phyloP scores from a whole-genome alignment of 2,329 filamentous ascomycete species.

The Aspergillus pseudoglaucus region DNA sequence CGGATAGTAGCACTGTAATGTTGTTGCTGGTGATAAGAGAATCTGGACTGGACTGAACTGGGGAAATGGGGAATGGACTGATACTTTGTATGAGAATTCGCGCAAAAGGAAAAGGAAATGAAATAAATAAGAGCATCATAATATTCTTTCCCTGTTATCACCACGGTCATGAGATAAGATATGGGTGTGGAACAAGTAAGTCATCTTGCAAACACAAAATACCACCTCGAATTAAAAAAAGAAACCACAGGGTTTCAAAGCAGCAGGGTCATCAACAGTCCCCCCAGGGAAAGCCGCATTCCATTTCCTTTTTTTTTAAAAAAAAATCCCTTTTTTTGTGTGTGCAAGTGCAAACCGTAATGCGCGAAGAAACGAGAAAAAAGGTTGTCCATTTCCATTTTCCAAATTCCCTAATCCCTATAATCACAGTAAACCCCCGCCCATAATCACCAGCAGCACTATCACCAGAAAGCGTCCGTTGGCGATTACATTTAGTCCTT shows the following conservation, averaged over 20 bases:
- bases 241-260: not conserved
- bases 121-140: not conserved
- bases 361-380: conserved; percentile 3
- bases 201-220: not conserved
- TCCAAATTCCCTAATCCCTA: no score
- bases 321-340: not conserved
- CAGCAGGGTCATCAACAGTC: not conserved
- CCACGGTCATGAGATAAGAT: conserved; percentile 8
- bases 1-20: no score
- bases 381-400: not conserved
- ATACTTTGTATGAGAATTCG: not conserved
- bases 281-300: not conserved
- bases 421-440: not conserved
- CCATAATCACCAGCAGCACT: conserved; percentile 9
- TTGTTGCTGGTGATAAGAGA: no score
- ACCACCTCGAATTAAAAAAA: not conserved
- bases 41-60: no score
- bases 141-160: conserved; percentile 4
- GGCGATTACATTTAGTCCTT: conserved; percentile 57
- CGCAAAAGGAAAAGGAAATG: conserved; percentile 1
- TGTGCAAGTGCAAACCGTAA: not conserved
- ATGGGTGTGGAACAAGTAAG: no score
- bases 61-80: no score
- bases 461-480: conserved; percentile 15
- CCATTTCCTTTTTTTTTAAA: not conserved